Evolutionary conservation across 257 asterid species (phyloP), one percentile per base, ranked within the genome.

Genomic region (Agastache rugosa): DNA sequence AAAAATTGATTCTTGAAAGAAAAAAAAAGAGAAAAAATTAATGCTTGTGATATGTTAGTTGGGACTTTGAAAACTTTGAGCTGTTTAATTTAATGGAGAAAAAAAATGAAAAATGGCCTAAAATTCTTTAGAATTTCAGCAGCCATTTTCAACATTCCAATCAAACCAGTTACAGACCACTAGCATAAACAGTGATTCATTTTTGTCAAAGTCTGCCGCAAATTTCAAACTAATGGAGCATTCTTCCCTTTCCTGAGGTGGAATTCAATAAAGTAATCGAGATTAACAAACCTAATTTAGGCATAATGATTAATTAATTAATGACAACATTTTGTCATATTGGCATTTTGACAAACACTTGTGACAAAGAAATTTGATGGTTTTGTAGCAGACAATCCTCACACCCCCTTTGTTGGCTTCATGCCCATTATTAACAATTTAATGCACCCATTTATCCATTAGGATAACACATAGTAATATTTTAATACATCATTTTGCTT

Each of bases 201-300:
- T 65, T 31, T 78, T 47, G 87, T 85, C 90, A 81, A 83, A 73
- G 76, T 42, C 16, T 48, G 79, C 67, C 22, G 22, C 68, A 82
- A 61, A 62, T 54, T 16, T 53, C 47, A 56, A 72, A 72, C 71
- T 51, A 72, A 67, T 66, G 73, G 73, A 66, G 65, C 76, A 80
- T 74, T 77, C 67, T 59, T 9, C 31, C 54, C 14, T 47, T 27
- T 67, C 11, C 22, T 56, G 55, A 77, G 73, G 50, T 73, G 77
- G 63, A 44, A 19, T 55, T 27, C 20, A 20, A 31, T 59, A 34
- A 11, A 31, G 71, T 69, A 68, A 50, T 51, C 3, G 48, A 67
- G 53, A 34, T 45, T 63, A 11, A 11, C 73, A 45, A 67, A 67
- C 72, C 67, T 42, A 69, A 83, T 9, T 54, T 63, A 16, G 76